A percentile compares a stretch with the other conserved stretches of the same genome.
Evolutionary conservation across 257 asterid species (phyloP).

Genomic region (Gardenia jasminoides): DNA sequence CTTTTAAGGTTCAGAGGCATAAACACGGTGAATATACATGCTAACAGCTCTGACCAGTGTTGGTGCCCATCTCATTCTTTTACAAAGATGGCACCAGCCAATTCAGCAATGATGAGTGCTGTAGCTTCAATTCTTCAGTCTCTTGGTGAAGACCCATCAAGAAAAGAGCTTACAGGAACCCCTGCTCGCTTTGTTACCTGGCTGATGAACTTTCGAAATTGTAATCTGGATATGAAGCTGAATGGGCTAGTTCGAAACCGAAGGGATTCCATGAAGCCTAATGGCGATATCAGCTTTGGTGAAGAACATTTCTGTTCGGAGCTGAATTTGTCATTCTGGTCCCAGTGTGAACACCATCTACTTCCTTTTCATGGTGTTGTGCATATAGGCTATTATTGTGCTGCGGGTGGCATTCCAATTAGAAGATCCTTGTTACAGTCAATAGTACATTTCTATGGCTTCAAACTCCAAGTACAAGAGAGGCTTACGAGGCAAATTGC

Average conservation of each 20-base stretch:
- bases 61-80: slow-evolving; percentile 69
- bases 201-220: slow-evolving; percentile 65
- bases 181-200: slow-evolving; percentile 73
- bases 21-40: slow-evolving; percentile 16
- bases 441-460: slow-evolving; percentile 76
- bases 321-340: slow-evolving; percentile 70
- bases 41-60: slow-evolving; percentile 26
- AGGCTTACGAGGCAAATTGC: slow-evolving; percentile 94
- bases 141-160: slow-evolving; percentile 77
- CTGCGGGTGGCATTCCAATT: slow-evolving; percentile 34
- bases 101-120: slow-evolving; percentile 52
- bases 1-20: slow-evolving; percentile 65
- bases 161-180: slow-evolving; percentile 74
- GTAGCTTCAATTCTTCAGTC: slow-evolving; percentile 58
- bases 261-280: slow-evolving; percentile 29
- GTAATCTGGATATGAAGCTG: slow-evolving; percentile 57
- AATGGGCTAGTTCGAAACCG: slow-evolving; percentile 41
- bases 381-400: slow-evolving; percentile 66
- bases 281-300: slow-evolving; percentile 26
- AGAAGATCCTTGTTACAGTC: slow-evolving; percentile 66
- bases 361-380: slow-evolving; percentile 94
- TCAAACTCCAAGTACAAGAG: slow-evolving; percentile 96
- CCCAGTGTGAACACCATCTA: slow-evolving; percentile 91
- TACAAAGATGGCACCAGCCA: slow-evolving; percentile 33
- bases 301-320: slow-evolving; percentile 51